Base-by-base conservation (phyloP, 306 rosid genomes). In the Heteromeles arbutifolia region DNA sequence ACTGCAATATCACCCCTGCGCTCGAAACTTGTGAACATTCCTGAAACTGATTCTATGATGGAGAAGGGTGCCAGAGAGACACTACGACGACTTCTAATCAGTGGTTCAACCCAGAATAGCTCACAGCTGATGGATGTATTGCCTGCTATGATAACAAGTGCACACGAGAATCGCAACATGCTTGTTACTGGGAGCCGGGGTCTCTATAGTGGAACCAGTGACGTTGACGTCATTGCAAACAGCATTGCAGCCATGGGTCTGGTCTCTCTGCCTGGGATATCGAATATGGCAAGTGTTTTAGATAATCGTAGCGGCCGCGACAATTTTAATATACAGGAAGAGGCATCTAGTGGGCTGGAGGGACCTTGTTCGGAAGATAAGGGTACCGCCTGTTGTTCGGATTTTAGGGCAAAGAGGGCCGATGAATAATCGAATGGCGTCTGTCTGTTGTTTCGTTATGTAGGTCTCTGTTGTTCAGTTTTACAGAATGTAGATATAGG, bases 31-130 rank as follows among this genome's bases (percentile, higher is more conserved):
- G 92, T 86, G 83, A 88, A 83, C 29, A 86, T 89, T 76, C 77
- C 98, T 22, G 86, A 90, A 67, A 66, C 92, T 9, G 93, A 96
- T 82, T 88, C 96, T 15, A 83, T 93, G 82, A 80, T 95, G 74
- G 91, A 87, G 62, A 86, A 92, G 85, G 93, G 96, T 71, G 98
- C 97, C 21, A 89, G 99, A 75, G 99, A 96, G 86, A 96, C 99
- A 2, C 74, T 96, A 11, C 86, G 99, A 12, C 84, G 99, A 57
- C 85, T 92, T 81, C 92, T 96, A 62, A 84, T 96, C 45, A 84
- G 90, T 53, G 74, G 98, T 75, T 92, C 99, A 34, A 87, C 86
- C 84, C 92, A 86, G 90, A 78, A 77, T 28, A 86, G 82, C 85
- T 83, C 89, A 50, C 95, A 84, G 39, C 67, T 81, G 78, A 83